Evolutionary conservation across 2,329 filamentous ascomycete species (phyloP).

Genomic region (Xylariaceae sp.): DNA sequence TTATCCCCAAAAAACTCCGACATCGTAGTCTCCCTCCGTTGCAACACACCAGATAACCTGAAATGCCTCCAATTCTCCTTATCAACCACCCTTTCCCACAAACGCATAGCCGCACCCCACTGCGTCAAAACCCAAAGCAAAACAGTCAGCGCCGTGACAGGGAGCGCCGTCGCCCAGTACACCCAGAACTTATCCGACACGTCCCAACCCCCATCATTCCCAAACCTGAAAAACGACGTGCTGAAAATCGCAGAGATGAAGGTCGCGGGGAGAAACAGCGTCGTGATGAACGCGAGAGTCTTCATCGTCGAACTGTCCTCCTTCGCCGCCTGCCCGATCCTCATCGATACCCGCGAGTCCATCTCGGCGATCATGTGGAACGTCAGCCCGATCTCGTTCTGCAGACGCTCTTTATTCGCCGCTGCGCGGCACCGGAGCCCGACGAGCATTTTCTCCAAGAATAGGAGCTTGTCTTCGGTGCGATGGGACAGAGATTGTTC

Average conservation of each 20-base stretch:
- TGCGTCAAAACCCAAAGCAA: constrained; percentile 18
- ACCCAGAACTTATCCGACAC: constrained; percentile 32
- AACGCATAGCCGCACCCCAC: not conserved
- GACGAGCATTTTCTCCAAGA: constrained; percentile 32
- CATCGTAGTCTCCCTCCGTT: too few relatives aligned
- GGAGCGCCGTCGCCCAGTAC: constrained; percentile 31
- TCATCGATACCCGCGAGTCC: constrained; percentile 37
- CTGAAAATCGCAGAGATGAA: constrained; percentile 50
- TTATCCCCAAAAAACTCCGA: too few relatives aligned
- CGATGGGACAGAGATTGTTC: not conserved
- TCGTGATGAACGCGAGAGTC: constrained; percentile 47
- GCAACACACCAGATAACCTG: too few relatives aligned
- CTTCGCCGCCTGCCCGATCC: constrained; percentile 40
- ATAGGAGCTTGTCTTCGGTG: constrained; percentile 26
- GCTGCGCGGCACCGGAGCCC: constrained; percentile 36
- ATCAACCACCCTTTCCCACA: too few relatives aligned
- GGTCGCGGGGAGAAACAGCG: constrained; percentile 50
- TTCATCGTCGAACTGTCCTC: constrained; percentile 51
- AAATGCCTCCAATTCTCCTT: too few relatives aligned
- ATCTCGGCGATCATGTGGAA: constrained; percentile 45
- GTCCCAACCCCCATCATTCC: constrained; percentile 18
- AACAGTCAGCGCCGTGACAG: constrained; percentile 20
- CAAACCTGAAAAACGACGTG: constrained; percentile 42
- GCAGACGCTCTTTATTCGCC: constrained; percentile 44
- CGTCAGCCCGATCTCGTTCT: constrained; percentile 54